These are phyloP conservation scores for Isoetes taiwanensis DNA, from an alignment of 75 land plant genomes.

Conservation along the genomic window DNA sequence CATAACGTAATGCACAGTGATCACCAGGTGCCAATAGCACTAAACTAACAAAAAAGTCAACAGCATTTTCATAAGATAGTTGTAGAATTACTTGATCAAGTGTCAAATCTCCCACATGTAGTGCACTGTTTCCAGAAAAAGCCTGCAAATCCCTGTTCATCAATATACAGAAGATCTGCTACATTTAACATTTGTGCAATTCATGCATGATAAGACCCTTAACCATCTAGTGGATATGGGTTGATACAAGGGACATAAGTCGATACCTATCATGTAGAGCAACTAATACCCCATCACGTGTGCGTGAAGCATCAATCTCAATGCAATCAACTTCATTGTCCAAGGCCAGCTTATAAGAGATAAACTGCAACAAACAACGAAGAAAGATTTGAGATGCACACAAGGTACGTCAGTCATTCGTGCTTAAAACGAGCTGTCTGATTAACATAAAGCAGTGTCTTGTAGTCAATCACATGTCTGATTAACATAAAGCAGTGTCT, in stretches of 20 bases:
- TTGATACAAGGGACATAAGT: neutral
- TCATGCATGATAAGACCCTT: neutral
- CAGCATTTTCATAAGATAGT: too few relatives aligned
- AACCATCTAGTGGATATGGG: neutral
- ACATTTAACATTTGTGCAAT: neutral
- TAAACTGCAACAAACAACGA: conserved; percentile 26
- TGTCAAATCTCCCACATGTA: conserved; percentile 59
- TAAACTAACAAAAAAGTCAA: too few relatives aligned
- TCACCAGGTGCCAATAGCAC: too few relatives aligned
- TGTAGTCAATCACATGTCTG: too few relatives aligned
- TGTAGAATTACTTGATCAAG: conserved; percentile 50
- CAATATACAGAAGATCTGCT: neutral
- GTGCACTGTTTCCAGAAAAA: conserved; percentile 41
- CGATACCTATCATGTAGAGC: conserved; percentile 85
- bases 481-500: too few relatives aligned
- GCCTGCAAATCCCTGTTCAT: conserved; percentile 88
- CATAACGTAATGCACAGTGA: too few relatives aligned
- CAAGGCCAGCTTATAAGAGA: conserved; percentile 47
- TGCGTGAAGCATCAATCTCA: conserved; percentile 79
- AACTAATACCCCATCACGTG: conserved; percentile 64
- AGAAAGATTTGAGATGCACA: neutral
- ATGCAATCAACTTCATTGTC: conserved; percentile 56
- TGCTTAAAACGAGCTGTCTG: too few relatives aligned
- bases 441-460: too few relatives aligned
- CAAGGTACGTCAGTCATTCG: too few relatives aligned